phyloP scores from a whole-genome alignment of 2,329 filamentous ascomycete genomes.

The Cryphonectria parasitica region DNA sequence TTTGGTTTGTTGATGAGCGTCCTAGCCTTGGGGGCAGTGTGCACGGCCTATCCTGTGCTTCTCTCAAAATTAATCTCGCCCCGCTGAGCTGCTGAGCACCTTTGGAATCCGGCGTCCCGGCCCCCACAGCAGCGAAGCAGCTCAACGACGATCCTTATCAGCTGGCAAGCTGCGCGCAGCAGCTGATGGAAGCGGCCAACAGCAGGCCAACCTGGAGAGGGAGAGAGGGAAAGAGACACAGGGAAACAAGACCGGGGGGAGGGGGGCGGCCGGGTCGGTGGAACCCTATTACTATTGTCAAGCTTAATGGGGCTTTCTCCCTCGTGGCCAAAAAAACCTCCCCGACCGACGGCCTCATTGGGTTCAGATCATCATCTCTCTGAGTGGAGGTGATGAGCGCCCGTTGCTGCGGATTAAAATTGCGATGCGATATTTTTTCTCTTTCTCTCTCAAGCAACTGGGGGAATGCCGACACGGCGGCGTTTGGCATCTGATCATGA shows the following conservation, averaged over 20 bases:
- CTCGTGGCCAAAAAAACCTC: constrained; percentile 1
- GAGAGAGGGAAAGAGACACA: neutral
- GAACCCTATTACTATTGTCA: neutral
- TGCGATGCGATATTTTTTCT: constrained; percentile 4
- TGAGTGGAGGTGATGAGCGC: neutral
- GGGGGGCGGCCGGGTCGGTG: neutral
- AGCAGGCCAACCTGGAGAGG: neutral
- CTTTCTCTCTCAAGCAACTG: neutral
- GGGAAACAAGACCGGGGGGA: neutral
- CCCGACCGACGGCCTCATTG: neutral
- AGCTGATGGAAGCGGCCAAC: neutral
- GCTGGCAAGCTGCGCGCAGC: neutral
- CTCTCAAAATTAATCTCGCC: neutral
- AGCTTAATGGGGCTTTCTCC: neutral
- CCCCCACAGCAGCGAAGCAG: constrained; percentile 6
- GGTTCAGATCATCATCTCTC: constrained; percentile 12
- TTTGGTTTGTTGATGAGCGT: neutral
- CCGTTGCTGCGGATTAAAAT: constrained; percentile 3
- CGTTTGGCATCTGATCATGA: constrained; percentile 2
- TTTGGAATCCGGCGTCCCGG: neutral
- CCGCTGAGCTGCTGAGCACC: neutral
- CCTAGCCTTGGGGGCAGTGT: neutral
- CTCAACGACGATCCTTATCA: constrained; percentile 8
- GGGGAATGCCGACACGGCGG: too few relatives aligned
- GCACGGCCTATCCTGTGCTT: neutral